Conservation (phyloP, 768 basidiomycete genomes). For the Russula vinacea region DNA sequence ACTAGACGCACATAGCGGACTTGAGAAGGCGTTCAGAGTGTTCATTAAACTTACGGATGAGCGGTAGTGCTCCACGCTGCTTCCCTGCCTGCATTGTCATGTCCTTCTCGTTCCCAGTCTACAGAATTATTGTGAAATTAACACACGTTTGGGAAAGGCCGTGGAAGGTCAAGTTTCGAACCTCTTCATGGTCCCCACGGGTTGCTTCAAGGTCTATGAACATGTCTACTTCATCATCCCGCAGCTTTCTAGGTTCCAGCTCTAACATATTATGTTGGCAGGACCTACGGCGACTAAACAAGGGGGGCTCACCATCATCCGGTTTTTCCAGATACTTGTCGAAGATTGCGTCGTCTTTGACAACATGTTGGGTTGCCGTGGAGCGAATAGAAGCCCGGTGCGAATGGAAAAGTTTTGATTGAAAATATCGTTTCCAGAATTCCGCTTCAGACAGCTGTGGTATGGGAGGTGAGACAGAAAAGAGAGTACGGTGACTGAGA, state of each 20-base stretch:
- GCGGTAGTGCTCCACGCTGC: constrained; percentile 80
- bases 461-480: constrained; percentile 10
- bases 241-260: constrained; percentile 69
- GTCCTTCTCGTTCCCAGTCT: constrained; percentile 90
- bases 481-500: constrained; percentile 2
- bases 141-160: background rate
- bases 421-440: constrained; percentile 98
- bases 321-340: constrained; percentile 95
- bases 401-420: constrained; percentile 91
- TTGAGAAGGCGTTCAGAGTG: constrained; percentile 89
- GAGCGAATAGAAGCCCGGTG: constrained; percentile 92
- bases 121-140: constrained; percentile 9
- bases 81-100: constrained; percentile 94
- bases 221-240: constrained; percentile 64
- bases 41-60: constrained; percentile 97
- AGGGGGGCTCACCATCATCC: constrained; percentile 70
- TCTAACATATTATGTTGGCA: constrained; percentile 42
- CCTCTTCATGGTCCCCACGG: constrained; percentile 86
- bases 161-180: constrained; percentile 35
- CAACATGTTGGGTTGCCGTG: constrained; percentile 76
- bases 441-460: constrained; percentile 79
- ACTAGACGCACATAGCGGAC: constrained; percentile 60
- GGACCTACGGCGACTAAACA: background rate
- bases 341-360: constrained; percentile 89
- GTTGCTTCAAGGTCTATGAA: constrained; percentile 88